Conservation (phyloP, 768 basidiomycete species). For the Termitomyces sp. region DNA sequence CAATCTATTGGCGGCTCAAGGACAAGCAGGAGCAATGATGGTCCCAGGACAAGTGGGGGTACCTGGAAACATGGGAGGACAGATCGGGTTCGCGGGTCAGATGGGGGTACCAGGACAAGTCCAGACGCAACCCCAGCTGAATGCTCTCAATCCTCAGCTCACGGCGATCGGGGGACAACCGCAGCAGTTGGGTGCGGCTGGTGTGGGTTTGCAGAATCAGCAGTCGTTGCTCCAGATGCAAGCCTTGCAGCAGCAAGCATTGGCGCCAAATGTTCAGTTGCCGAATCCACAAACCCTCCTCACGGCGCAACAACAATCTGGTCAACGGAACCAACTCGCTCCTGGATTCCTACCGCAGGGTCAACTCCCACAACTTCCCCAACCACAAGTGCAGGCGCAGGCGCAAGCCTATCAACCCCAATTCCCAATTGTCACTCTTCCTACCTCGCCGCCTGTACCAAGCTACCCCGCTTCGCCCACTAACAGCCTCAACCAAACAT, state of each 20-base stretch:
- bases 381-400: background rate
- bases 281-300: background rate
- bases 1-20: conserved; percentile 5
- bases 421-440: background rate
- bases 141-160: background rate
- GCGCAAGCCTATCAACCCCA: background rate
- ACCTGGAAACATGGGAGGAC: conserved; percentile 1
- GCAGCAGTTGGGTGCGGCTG: background rate
- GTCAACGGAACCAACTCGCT: background rate
- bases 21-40: conserved; percentile 6
- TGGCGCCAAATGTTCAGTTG: background rate
- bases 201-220: background rate
- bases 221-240: background rate
- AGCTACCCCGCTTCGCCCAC: background rate
- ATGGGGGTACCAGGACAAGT: background rate
- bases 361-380: background rate
- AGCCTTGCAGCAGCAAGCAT: background rate
- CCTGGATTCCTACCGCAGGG: background rate
- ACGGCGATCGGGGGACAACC: background rate
- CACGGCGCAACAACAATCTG: background rate
- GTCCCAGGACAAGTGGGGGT: background rate
- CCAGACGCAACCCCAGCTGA: conserved; percentile 2
- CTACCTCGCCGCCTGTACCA: background rate
- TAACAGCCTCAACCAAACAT: background rate
- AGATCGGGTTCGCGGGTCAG: background rate